Evolutionary conservation across 73 alveolate genomes (phyloP).

Genomic region (Tetrahymena elliotti): DNA sequence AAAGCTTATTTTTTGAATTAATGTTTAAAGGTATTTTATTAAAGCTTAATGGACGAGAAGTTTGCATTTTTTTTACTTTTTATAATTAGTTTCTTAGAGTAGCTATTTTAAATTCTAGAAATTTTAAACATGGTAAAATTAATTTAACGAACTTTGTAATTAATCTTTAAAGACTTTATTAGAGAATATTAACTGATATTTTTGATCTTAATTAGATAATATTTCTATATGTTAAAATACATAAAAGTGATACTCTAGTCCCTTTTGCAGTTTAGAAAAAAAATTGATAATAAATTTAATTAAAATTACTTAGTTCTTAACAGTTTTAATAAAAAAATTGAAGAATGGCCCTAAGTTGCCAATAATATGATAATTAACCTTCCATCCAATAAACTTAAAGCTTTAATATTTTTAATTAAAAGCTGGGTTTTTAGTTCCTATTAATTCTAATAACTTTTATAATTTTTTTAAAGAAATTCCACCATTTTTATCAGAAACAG

Average conservation of each 20-base stretch:
- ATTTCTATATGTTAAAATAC: no score
- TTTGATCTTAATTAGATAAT: neutral
- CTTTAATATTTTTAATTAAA: no score
- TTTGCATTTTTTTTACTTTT: neutral
- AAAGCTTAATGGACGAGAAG: neutral
- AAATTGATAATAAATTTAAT: no score
- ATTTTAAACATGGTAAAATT: neutral
- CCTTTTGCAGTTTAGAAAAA: neutral
- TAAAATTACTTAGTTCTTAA: neutral
- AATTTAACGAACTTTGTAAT: neutral
- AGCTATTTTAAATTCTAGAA: no score
- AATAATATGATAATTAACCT: neutral
- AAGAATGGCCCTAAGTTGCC: neutral
- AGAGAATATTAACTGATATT: neutral
- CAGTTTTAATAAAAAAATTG: neutral
- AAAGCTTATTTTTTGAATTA: no score
- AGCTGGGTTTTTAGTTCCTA: neutral
- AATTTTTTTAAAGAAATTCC: neutral
- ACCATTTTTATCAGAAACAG: neutral
- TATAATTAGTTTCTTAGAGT: no score
- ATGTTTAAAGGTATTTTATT: no score
- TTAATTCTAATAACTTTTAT: neutral
- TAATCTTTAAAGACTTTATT: neutral
- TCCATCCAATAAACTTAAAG: neutral
- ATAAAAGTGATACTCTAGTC: neutral